Base-by-base conservation (phyloP, 441 rosid species). In the Flueggea neowawraea region DNA sequence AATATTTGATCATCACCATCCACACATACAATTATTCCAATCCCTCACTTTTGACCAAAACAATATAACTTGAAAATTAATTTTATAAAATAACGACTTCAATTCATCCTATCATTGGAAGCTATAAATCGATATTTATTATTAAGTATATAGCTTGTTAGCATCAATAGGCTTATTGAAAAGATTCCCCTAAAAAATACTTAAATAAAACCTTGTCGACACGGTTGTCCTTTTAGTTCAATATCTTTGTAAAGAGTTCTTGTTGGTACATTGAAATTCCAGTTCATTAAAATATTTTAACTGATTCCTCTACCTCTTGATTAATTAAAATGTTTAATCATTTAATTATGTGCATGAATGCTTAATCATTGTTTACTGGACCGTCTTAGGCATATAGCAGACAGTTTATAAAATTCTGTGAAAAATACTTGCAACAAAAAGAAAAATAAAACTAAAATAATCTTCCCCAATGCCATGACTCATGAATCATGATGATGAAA, bases 31-130 rank as follows among this genome's bases (percentile, higher is more conserved):
- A 75, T 82, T 75, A 86, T 82, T 82, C 89, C 81, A n/a, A n/a
- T 36, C 12, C 45, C 60, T 44, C 51, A 43, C 79, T 73, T 86
- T 84, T 86, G 89, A 86, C 89, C 82, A 58, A 44, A 62, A 68
- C 77, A 82, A 73, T 61, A 74, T 14, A 55, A 47, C 63, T 54
- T 67, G 56, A 69, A 72, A 73, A 16, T 16, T 53, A 28, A 16
- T 61, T 28, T 15, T 62, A 63, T 64, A 47, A 59, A 54, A 58
- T 47, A 48, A 39, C 16, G 22, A 57, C 69, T 68, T 65, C 41
- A 36, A 36, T 36, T 76, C 72, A 59, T 69, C 72, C 70, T 51
- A 54, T 36, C 41, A 36, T 36, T 36, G 41, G 3, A 36, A 47
- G 68, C 70, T 66, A 64, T 62, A 64, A 69, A 63, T 73, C 58